Percentiles rank a stretch among this genome's conserved stretches.
Evolutionary conservation across 2,329 filamentous ascomycete genomes (phyloP).

Genomic region (Proliferodiscus dingleyae): DNA sequence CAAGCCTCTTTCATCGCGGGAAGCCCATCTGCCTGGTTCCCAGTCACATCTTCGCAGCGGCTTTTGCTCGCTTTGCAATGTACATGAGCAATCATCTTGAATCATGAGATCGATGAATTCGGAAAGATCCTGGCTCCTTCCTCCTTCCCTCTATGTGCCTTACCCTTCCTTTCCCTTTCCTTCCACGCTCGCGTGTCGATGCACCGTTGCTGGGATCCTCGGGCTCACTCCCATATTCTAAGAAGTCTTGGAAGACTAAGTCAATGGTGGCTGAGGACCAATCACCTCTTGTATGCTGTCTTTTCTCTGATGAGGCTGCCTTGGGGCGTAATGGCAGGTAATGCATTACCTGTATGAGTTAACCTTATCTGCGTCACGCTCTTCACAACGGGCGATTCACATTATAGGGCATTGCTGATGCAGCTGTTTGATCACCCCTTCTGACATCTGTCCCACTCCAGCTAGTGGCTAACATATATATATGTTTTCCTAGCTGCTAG

Average conservation of each 20-base stretch:
- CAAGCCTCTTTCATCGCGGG: background rate
- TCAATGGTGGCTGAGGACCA: constrained; percentile 17
- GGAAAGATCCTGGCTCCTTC: no score
- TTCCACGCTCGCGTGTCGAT: constrained; percentile 9
- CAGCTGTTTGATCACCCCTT: constrained; percentile 7
- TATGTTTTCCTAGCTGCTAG: constrained; percentile 1
- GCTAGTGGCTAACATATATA: constrained; percentile 16
- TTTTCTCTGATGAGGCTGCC: constrained; percentile 20
- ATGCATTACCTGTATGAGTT: constrained; percentile 8
- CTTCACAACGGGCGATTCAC: constrained; percentile 18
- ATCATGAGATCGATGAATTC: background rate
- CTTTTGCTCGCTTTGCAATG: background rate
- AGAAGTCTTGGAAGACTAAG: constrained; percentile 7
- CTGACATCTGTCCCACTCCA: constrained; percentile 8
- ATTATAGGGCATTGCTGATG: constrained; percentile 26
- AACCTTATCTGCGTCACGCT: constrained; percentile 20
- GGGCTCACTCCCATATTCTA: constrained; percentile 20
- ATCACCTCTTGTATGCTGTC: constrained; percentile 11
- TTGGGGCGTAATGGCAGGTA: constrained; percentile 10
- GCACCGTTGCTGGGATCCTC: constrained; percentile 17
- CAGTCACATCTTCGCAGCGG: background rate
- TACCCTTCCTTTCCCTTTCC: background rate
- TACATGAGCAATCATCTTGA: background rate
- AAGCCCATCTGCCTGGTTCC: background rate
- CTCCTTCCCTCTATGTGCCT: no score